These are phyloP conservation scores for Knoxia roxburghii DNA, from an alignment of 257 asterid species.

Conservation along the genomic window DNA sequence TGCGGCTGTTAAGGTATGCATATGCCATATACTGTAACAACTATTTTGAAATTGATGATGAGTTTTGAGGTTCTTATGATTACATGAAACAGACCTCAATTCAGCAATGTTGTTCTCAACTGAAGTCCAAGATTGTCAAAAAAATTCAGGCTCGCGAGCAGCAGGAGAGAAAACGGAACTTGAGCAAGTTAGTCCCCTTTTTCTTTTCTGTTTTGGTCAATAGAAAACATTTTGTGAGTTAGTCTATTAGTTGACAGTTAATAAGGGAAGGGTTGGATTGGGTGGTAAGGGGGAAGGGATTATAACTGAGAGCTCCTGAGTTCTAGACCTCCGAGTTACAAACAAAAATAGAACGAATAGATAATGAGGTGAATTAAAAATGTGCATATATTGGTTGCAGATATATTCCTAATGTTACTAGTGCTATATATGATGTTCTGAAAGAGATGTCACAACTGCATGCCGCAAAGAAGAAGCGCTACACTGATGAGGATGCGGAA, in stretches of 20 bases:
- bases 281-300: no score
- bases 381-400: constrained; percentile 32
- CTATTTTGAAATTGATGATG: not conserved
- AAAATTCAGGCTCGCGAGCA: constrained; percentile 95
- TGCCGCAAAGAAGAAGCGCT: constrained; percentile 60
- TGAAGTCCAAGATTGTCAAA: constrained; percentile 75
- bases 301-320: no score
- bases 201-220: not conserved
- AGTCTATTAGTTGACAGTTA: constrained; percentile 24
- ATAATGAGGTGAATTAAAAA: no score
- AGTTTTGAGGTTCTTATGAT: constrained; percentile 14
- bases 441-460: constrained; percentile 53
- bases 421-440: constrained; percentile 62
- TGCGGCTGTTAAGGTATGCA: constrained; percentile 78
- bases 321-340: no score
- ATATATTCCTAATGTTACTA: constrained; percentile 72
- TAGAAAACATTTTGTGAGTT: constrained; percentile 37
- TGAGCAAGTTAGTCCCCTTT: constrained; percentile 51
- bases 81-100: constrained; percentile 55
- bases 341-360: no score
- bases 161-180: constrained; percentile 87
- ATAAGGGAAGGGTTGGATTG: no score
- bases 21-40: constrained; percentile 15
- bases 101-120: constrained; percentile 77
- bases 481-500: constrained; percentile 47